phyloP scores from a whole-genome alignment of 1,139 yeast genomes.

The Sugiyamaella neomexicana region DNA sequence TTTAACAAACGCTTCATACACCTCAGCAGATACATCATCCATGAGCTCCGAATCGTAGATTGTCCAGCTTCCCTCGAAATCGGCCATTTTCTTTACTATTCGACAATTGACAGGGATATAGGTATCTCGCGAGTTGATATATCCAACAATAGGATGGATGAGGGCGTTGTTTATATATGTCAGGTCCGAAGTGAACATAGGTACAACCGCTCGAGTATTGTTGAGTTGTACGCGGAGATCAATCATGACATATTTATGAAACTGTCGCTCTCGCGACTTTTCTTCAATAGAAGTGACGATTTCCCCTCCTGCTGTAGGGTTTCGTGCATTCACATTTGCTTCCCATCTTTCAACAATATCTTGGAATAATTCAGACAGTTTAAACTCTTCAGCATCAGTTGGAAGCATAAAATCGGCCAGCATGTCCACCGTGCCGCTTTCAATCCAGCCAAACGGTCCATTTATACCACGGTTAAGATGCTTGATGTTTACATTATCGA shows the following conservation, averaged over 20 bases:
- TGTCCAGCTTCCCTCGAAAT: constrained; percentile 97
- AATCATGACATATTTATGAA: constrained; percentile 62
- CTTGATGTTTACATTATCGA: constrained; percentile 81
- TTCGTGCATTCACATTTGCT: constrained; percentile 30
- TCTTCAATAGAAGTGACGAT: constrained; percentile 37
- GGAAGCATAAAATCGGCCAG: constrained; percentile 87
- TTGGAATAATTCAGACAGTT: constrained; percentile 40
- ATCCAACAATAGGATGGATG: constrained; percentile 91
- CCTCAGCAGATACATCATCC: constrained; percentile 89
- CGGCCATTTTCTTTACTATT: constrained; percentile 73
- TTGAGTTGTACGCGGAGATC: constrained; percentile 76
- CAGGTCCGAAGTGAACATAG: constrained; percentile 78
- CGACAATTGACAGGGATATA: constrained; percentile 85
- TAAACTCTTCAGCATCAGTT: constrained; percentile 51
- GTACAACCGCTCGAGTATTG: constrained; percentile 85
- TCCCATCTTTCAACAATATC: constrained; percentile 47
- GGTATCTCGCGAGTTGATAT: constrained; percentile 85
- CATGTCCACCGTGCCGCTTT: constrained; percentile 87
- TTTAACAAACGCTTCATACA: constrained; percentile 84
- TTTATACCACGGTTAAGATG: constrained; percentile 86
- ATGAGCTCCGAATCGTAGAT: constrained; percentile 84
- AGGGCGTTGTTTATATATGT: constrained; percentile 89
- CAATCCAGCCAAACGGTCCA: constrained; percentile 98
- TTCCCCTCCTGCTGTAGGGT: constrained; percentile 20
- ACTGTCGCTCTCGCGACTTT: constrained; percentile 35